phyloP scores from a whole-genome alignment of 2,329 filamentous ascomycete species.

The Parafenestella ontariensis region DNA sequence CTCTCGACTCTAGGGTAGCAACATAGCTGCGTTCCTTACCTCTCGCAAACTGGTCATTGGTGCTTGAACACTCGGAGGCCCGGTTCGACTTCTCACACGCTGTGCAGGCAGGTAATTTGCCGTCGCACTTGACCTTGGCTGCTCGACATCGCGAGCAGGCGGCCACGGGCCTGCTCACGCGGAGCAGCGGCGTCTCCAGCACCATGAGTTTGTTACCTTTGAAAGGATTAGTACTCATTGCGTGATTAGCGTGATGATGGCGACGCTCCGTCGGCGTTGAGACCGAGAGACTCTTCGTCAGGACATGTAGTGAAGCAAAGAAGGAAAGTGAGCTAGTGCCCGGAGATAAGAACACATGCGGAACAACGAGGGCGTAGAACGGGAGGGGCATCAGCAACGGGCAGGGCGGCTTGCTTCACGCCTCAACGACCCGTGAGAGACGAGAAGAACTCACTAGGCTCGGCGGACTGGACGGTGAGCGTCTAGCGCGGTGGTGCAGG shows the following conservation, averaged over 20 bases:
- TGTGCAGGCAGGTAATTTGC: conserved; percentile 92
- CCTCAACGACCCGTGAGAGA: conserved; percentile 6
- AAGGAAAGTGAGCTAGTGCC: neutral
- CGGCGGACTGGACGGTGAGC: conserved; percentile 17
- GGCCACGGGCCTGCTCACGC: conserved; percentile 79
- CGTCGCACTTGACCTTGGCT: conserved; percentile 98
- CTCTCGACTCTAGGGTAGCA: conserved; percentile 87
- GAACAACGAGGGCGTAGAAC: neutral
- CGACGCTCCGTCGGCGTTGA: neutral
- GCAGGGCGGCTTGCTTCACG: neutral
- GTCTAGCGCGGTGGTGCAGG: conserved; percentile 26
- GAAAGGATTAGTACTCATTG: conserved; percentile 7
- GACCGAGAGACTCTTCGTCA: too few relatives aligned
- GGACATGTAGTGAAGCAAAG: neutral
- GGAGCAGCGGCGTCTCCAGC: conserved; percentile 66
- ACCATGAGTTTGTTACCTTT: conserved; percentile 49
- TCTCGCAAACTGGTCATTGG: conserved; percentile 93
- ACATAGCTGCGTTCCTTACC: conserved; percentile 98
- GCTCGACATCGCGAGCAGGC: conserved; percentile 84
- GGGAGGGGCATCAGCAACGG: conserved; percentile 7
- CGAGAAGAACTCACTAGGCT: conserved; percentile 27
- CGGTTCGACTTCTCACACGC: conserved; percentile 93
- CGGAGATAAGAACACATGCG: neutral
- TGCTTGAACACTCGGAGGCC: conserved; percentile 86
- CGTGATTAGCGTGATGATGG: neutral